Conservation (phyloP, 306 rosid species). For the Ziziphus jujuba region DNA sequence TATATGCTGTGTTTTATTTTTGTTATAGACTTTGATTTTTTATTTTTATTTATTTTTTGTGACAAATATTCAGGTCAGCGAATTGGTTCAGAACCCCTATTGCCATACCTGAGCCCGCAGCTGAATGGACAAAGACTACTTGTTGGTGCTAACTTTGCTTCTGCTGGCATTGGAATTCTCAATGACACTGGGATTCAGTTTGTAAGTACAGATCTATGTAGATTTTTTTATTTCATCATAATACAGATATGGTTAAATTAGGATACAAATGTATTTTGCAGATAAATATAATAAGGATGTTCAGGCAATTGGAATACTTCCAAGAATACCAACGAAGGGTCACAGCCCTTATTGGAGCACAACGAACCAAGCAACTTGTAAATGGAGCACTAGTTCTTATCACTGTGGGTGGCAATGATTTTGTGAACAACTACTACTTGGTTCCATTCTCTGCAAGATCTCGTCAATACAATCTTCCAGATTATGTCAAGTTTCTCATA, state of each 20-base stretch:
- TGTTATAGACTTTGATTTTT: not conserved
- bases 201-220: conserved; percentile 30
- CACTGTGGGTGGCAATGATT: conserved; percentile 84
- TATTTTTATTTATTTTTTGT: too few relatives aligned
- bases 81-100: conserved; percentile 58
- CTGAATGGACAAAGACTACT: conserved; percentile 56
- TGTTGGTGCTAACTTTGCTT: conserved; percentile 90
- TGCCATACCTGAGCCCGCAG: conserved; percentile 71
- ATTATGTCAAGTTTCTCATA: conserved; percentile 56
- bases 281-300: conserved; percentile 72
- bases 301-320: conserved; percentile 49
- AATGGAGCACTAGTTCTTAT: conserved; percentile 53
- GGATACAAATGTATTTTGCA: conserved; percentile 15
- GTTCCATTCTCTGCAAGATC: conserved; percentile 82
- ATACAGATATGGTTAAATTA: too few relatives aligned
- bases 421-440: conserved; percentile 78
- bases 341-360: conserved; percentile 48
- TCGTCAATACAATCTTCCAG: conserved; percentile 56
- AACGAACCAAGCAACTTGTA: conserved; percentile 34
- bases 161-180: conserved; percentile 90
- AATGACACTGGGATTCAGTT: conserved; percentile 90
- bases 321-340: conserved; percentile 57
- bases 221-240: too few relatives aligned
- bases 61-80: conserved; percentile 41
- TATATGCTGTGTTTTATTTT: not conserved